Evolutionary conservation across 2,329 filamentous ascomycete species (phyloP).

Genomic region (Xylaria hypoxylon): DNA sequence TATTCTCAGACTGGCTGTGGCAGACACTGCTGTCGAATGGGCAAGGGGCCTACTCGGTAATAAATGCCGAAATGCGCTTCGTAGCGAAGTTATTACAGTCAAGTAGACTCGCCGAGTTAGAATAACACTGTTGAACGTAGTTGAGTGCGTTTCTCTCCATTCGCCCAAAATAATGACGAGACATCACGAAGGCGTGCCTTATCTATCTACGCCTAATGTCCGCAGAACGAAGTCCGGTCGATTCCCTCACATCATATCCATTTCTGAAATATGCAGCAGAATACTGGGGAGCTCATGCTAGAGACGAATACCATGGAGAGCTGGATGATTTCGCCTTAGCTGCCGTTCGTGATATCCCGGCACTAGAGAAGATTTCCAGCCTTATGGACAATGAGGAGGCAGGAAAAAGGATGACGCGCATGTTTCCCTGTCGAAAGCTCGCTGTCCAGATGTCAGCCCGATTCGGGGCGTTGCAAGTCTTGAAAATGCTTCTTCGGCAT

Average conservation of each 20-base stretch:
- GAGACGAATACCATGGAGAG: neutral
- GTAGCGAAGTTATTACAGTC: constrained; percentile 12
- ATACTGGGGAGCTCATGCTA: neutral
- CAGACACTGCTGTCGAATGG: constrained; percentile 11
- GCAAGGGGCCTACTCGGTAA: neutral
- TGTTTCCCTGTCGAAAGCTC: neutral
- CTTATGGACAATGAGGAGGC: neutral
- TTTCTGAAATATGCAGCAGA: constrained; percentile 2
- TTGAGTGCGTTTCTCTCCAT: constrained; percentile 15
- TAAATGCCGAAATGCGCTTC: constrained; percentile 1
- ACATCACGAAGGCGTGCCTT: neutral
- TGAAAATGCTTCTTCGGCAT: neutral
- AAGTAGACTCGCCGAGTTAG: neutral
- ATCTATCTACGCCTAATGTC: constrained; percentile 2
- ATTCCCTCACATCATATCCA: neutral
- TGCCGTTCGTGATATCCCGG: neutral
- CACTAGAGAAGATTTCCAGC: constrained; percentile 1
- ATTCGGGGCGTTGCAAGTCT: no score
- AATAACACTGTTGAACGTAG: constrained; percentile 28
- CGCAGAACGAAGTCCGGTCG: neutral
- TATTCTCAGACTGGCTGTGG: neutral
- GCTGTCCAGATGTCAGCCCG: neutral
- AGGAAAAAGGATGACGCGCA: neutral
- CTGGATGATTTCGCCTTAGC: neutral
- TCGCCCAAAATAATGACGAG: no score